phyloP scores from a whole-genome alignment of 179 eudicot genomes.

The Silene coronaria region DNA sequence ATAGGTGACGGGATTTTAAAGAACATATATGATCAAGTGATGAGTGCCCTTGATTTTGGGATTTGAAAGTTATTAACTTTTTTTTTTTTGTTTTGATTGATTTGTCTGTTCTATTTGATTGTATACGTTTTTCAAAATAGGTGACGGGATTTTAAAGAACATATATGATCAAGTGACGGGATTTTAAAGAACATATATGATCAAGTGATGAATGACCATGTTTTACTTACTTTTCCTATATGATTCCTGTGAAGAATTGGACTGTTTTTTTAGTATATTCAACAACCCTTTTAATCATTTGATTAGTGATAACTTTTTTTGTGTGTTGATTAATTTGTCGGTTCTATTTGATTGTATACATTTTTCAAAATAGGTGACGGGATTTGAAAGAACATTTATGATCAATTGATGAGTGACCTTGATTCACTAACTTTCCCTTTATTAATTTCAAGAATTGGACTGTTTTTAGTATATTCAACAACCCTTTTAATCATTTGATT shows the following conservation, averaged over 20 bases:
- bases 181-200: too few species aligned
- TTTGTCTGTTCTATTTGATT: too few species aligned
- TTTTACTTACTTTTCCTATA: too few species aligned
- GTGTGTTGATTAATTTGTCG: too few species aligned
- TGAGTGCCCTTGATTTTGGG: background rate
- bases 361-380: background rate
- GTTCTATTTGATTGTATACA: background rate
- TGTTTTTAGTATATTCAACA: background rate
- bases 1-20: too few species aligned
- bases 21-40: slow-evolving; percentile 5
- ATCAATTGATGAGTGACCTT: slow-evolving; percentile 12
- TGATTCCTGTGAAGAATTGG: background rate
- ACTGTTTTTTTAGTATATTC: background rate
- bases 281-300: slow-evolving; percentile 4
- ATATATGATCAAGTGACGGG: too few species aligned
- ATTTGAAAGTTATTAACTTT: background rate
- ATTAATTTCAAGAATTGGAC: background rate
- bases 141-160: too few species aligned
- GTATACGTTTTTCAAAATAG: too few species aligned
- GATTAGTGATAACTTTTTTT: background rate
- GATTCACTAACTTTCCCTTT: too few species aligned
- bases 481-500: slow-evolving; percentile 10
- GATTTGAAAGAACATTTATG: background rate
- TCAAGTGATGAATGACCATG: slow-evolving; percentile 11
- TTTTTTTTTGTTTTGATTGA: background rate